These are phyloP conservation scores for Malus hybrid DNA, from an alignment of 331 rosid genomes.

Conservation along the genomic window DNA sequence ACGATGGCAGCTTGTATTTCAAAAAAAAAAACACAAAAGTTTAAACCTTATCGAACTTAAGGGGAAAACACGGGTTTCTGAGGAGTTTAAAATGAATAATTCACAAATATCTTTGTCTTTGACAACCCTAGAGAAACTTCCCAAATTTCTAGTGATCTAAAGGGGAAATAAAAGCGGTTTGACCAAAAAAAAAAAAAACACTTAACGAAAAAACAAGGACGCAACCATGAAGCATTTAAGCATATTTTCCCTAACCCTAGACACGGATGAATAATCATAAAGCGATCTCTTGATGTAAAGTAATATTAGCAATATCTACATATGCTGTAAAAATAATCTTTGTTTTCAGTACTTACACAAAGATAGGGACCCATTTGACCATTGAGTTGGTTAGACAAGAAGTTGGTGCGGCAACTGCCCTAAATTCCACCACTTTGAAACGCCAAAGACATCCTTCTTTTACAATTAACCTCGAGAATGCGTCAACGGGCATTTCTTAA, in stretches of 20 bases:
- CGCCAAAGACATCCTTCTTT: constrained; percentile 9
- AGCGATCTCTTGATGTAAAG: neutral
- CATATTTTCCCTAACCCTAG: too few species aligned
- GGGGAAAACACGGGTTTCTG: neutral
- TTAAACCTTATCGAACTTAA: neutral
- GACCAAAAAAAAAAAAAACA: too few species aligned
- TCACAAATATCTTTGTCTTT: too few species aligned
- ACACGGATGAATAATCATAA: neutral
- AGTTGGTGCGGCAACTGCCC: constrained; percentile 59
- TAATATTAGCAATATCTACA: neutral
- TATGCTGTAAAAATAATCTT: neutral
- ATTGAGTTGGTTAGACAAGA: constrained; percentile 41
- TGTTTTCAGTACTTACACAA: neutral
- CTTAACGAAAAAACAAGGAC: too few species aligned
- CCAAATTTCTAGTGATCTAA: neutral
- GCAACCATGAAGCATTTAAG: too few species aligned
- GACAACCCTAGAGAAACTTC: neutral
- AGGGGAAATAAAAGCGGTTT: neutral
- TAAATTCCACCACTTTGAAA: constrained; percentile 25
- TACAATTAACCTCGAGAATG: neutral
- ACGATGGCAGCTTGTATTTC: neutral
- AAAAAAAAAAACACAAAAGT: neutral
- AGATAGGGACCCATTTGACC: constrained; percentile 21
- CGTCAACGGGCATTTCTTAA: constrained; percentile 32
- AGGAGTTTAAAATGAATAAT: neutral